A percentile compares a stretch with the other conserved stretches of the same genome.
Evolutionary conservation across 2,329 filamentous ascomycete species (phyloP).

Genomic region (Lasiodiplodia gonubiensis): DNA sequence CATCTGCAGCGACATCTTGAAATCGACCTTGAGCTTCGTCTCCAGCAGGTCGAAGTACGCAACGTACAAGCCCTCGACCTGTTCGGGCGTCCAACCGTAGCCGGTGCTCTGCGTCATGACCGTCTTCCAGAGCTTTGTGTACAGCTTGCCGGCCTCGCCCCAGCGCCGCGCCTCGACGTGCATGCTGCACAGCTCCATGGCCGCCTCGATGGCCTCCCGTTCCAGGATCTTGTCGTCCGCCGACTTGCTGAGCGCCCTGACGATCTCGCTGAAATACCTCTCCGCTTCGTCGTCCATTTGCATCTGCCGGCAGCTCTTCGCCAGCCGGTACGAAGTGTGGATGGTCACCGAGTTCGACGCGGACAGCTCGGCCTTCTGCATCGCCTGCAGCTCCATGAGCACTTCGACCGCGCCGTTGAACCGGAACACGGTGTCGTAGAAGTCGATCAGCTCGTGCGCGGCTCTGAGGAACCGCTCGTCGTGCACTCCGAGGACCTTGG

Average conservation of each 20-base stretch:
- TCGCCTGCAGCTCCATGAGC: slow-evolving; percentile 39
- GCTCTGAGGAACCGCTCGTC: slow-evolving; percentile 34
- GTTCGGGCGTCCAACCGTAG: slow-evolving; percentile 43
- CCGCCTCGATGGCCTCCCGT: slow-evolving; percentile 54
- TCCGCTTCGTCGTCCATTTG: slow-evolving; percentile 52
- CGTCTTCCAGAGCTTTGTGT: slow-evolving; percentile 51
- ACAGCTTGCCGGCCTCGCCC: slow-evolving; percentile 49
- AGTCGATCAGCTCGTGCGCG: slow-evolving; percentile 35
- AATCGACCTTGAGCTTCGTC: slow-evolving; percentile 47
- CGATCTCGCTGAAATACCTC: slow-evolving; percentile 40
- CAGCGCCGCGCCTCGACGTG: slow-evolving; percentile 55
- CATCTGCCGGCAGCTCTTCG: slow-evolving; percentile 43
- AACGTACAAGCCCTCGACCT: slow-evolving; percentile 51
- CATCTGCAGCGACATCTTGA: slow-evolving; percentile 47
- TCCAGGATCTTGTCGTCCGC: slow-evolving; percentile 36
- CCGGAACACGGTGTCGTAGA: slow-evolving; percentile 39
- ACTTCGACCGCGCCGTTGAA: slow-evolving; percentile 38
- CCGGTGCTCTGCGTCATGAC: slow-evolving; percentile 52
- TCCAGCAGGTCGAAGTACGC: slow-evolving; percentile 55
- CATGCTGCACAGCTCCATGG: slow-evolving; percentile 51
- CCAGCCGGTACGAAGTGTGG: slow-evolving; percentile 55
- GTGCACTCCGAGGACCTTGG: slow-evolving; percentile 34
- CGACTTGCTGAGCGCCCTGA: slow-evolving; percentile 32
- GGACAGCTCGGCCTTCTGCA: slow-evolving; percentile 36
- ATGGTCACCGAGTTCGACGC: slow-evolving; percentile 53